Base-by-base conservation (phyloP, 2,329 filamentous ascomycete species). In the Fusarium continuum region DNA sequence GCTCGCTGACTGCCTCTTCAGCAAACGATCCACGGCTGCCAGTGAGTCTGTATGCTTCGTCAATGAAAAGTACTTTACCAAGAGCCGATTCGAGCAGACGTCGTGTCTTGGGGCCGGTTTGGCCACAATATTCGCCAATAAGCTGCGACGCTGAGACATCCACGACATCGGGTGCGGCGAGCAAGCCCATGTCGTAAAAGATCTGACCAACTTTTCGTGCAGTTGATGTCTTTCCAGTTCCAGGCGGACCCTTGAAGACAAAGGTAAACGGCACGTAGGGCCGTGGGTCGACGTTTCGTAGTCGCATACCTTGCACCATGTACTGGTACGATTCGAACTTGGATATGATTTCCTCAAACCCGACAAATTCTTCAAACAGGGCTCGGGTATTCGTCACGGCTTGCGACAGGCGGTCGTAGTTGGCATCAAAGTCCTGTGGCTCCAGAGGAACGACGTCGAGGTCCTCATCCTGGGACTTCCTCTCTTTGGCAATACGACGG, bases 161-260 rank as follows among this genome's bases (percentile, higher is more conserved):
- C 0, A 88, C 72, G 0, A 91, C 88, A 35, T 89, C 84, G 0
- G 80, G 81, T 0, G 80, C 79, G 0, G 85, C 76, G 0, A 93
- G 77, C 40, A 92, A 83, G 0, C 89, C 89, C 82, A 93, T 86
- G 69, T 92, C 85, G 68, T 91, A 92, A 68, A 85, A 93, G 0
- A 93, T 79, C 61, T 91, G 83, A 2, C 90, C 90, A 79, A 93
- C 88, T 58, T 87, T 89, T 29, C 82, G 78, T 0, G 91, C 91
- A 0, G 81, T 91, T 0, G 86, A 87, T 0, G 89, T 92, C 70
- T 92, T 92, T 0, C 90, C 90, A 0, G 89, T 92, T 0, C 86
- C 88, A 23, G 87, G 86, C 0, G 75, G 74, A 1, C 89, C 88
- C 10, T 84, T 82, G 76, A 91, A 91, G 2, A 91, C 72, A 65